phyloP scores from a whole-genome alignment of 768 basidiomycete genomes.

The Tulasnella sp. region DNA sequence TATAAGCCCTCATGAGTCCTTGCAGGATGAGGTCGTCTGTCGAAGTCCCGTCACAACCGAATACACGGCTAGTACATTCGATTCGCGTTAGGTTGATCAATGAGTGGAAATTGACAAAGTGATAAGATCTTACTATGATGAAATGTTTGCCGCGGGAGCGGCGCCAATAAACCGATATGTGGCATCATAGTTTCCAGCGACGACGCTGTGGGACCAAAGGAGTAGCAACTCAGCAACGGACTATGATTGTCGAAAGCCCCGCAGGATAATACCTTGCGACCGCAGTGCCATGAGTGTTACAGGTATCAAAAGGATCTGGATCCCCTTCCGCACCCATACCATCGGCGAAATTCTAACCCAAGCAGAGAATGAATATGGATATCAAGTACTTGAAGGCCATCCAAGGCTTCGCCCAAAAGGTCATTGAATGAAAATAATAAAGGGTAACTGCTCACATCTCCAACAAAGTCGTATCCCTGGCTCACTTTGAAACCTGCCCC shows the following conservation, averaged over 20 bases:
- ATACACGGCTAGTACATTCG: constrained; percentile 7
- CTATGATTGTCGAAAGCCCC: background rate
- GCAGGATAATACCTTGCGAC: constrained; percentile 8
- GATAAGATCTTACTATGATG: constrained; percentile 9
- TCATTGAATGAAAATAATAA: background rate
- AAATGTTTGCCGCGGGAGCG: constrained; percentile 7
- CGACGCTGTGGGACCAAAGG: background rate
- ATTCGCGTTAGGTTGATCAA: too few relatives aligned
- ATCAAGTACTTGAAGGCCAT: too few relatives aligned
- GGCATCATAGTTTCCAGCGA: constrained; percentile 11
- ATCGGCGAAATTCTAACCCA: background rate
- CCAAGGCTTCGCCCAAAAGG: too few relatives aligned
- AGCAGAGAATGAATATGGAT: background rate
- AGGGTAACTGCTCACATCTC: constrained; percentile 2
- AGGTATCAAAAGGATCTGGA: constrained; percentile 14
- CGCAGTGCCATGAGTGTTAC: constrained; percentile 15
- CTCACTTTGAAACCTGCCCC: constrained; percentile 15
- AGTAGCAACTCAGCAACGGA: background rate
- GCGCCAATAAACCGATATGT: constrained; percentile 13
- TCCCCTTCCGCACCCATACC: background rate
- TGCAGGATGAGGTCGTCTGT: constrained; percentile 7
- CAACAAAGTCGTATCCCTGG: constrained; percentile 16
- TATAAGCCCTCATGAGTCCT: constrained; percentile 10
- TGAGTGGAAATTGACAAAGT: background rate
- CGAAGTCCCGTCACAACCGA: constrained; percentile 11